Base-by-base conservation (phyloP, 1,284 basidiomycete species). In the Meripilus lineatus region DNA sequence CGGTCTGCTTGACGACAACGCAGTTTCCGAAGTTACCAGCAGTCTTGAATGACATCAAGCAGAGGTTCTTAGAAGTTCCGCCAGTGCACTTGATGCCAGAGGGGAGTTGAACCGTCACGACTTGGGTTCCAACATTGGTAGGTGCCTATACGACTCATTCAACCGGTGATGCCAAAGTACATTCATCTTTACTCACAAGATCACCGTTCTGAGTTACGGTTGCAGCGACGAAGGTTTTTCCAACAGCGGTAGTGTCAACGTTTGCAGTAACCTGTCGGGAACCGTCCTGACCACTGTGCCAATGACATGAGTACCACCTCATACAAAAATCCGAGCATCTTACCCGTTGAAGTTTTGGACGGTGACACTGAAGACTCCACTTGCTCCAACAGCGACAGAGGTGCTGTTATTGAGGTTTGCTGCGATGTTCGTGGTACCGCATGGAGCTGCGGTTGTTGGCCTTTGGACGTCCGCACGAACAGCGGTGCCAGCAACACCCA, bases 321-420 rank as follows among this genome's bases (percentile, higher is more conserved):
- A 45, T 38, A 32, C 18, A 1, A 24, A 30, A 38, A 38, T 32
- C 35, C 6, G 35, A 33, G 11, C 32, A 17, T 63, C 72, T 49
- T 50, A 76, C 76, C 49, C 63, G 51, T 79, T 79, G 58, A 75
- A 78, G 61, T 76, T 71, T 32, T 64, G 69, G 39, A 66, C 62
- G 21, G 63, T 72, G 8, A 67, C 66, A 8, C 59, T 61, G 56
- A 77, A 71, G 10, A n/a, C n/a, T 22, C 71, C 73, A 44, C 72
- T 64, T 3, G 67, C 62, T 33, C 57, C 59, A n/a, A 68, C 68
- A 5, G 58, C 50, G 20, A 77, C 63, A 2, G 71, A 56, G 1
- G 65, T 69, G 4, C 73, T 68, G n/a, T 61, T 58, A 47, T 68
- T 68, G 43, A 79, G 41, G 36, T 56, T 66, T 13, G 57, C 46